Conservation (phyloP, 2,329 filamentous ascomycete genomes). For the Neurospora sp. region DNA sequence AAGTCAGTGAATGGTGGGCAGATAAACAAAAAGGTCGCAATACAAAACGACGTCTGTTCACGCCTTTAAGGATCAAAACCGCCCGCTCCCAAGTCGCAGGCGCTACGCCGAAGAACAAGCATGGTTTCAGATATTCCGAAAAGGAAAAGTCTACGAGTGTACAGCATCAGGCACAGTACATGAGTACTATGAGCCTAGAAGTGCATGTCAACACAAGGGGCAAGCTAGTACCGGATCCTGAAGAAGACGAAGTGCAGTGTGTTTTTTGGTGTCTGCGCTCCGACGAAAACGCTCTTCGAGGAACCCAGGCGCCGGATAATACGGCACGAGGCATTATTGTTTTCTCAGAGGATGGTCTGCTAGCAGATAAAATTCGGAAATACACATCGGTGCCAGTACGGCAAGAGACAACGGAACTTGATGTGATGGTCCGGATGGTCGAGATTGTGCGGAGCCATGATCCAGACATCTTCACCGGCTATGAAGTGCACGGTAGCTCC, state of each 20-base stretch:
- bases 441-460: constrained; percentile 77
- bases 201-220: constrained; percentile 82
- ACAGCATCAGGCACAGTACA: constrained; percentile 79
- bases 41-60: constrained; percentile 3
- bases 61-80: constrained; percentile 9
- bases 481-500: constrained; percentile 84
- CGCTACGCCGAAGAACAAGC: constrained; percentile 69
- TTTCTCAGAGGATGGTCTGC: constrained; percentile 50
- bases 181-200: constrained; percentile 94
- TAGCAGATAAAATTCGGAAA: constrained; percentile 52
- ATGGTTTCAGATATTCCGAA: constrained; percentile 81
- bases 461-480: constrained; percentile 88
- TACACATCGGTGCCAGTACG: constrained; percentile 53
- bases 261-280: constrained; percentile 86
- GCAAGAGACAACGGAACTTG: constrained; percentile 70
- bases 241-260: constrained; percentile 77
- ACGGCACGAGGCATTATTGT: constrained; percentile 63
- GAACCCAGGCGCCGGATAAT: constrained; percentile 35
- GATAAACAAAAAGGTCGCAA: constrained; percentile 22
- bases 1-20: constrained; percentile 61
- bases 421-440: constrained; percentile 75
- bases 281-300: constrained; percentile 50
- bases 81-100: constrained; percentile 78
- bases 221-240: constrained; percentile 74
- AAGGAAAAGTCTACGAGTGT: constrained; percentile 64